phyloP scores from a whole-genome alignment of 306 rosid species.

The Cucumis hystrix region DNA sequence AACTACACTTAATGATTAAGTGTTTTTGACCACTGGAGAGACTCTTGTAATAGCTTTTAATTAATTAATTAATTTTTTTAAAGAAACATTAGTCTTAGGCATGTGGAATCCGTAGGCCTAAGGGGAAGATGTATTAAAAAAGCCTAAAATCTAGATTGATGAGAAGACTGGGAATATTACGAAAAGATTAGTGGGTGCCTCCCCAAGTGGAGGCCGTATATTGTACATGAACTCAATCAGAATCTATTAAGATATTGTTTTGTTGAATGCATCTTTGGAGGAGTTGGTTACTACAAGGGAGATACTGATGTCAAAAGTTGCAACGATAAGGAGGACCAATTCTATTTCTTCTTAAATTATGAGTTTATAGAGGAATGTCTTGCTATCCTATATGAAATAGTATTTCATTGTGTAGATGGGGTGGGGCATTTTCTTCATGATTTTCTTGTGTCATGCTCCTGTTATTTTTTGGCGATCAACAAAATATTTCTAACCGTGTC shows the following conservation, averaged over 20 bases:
- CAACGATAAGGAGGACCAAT: not conserved
- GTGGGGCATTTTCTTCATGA: not conserved
- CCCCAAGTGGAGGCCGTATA: not conserved
- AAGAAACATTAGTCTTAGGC: not conserved
- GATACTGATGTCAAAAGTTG: not conserved
- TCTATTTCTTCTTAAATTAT: not conserved
- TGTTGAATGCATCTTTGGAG: not conserved
- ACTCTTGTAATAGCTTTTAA: not conserved
- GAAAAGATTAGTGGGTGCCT: not conserved
- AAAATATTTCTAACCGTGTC: not conserved
- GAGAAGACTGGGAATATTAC: not conserved
- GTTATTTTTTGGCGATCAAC: not conserved
- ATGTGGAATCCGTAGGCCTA: not conserved
- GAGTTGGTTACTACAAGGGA: not conserved
- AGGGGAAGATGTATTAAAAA: not conserved
- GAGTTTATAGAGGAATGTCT: not conserved
- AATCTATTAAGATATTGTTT: not conserved
- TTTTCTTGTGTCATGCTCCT: not conserved
- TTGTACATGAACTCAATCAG: not conserved
- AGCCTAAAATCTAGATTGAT: not conserved
- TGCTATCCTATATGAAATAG: not conserved
- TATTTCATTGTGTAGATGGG: not conserved
- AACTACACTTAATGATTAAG: not conserved
- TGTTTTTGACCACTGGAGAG: not conserved
- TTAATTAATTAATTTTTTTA: not conserved